Evolutionary conservation across 176 grass and related monocot genomes (phyloP).

Genomic region (Cenchrus fungigraminus): DNA sequence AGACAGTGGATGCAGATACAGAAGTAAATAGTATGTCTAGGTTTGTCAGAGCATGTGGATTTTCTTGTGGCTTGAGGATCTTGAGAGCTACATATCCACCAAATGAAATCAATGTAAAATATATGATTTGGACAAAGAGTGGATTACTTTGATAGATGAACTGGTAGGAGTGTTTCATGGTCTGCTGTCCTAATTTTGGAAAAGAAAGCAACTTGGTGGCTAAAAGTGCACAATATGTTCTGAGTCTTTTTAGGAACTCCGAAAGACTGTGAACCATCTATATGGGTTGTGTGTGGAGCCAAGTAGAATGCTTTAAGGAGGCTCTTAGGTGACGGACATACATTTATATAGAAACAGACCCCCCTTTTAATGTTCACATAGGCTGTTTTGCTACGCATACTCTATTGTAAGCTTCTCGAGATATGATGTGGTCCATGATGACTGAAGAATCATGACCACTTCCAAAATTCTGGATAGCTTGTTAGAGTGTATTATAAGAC

Average conservation of each 20-base stretch:
- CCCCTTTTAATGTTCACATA: not conserved
- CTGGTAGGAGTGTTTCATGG: conserved; percentile 39
- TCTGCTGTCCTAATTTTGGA: conserved; percentile 33
- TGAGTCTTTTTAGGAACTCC: conserved; percentile 29
- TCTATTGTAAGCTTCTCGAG: not conserved
- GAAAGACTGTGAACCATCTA: conserved; percentile 31
- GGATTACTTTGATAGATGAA: conserved; percentile 55
- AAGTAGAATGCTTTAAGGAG: conserved; percentile 7
- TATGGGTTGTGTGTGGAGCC: conserved; percentile 20
- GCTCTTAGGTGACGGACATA: not conserved
- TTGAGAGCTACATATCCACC: conserved; percentile 63
- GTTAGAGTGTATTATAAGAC: not conserved
- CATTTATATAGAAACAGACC: conserved; percentile 32
- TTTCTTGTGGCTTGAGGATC: conserved; percentile 46
- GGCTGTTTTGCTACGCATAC: not conserved
- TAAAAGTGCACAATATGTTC: conserved; percentile 33
- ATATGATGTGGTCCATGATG: conserved; percentile 12
- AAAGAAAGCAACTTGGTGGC: conserved; percentile 41
- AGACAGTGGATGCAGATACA: conserved; percentile 75
- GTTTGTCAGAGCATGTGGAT: conserved; percentile 18
- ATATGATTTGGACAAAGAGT: conserved; percentile 47
- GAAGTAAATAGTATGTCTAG: conserved; percentile 69
- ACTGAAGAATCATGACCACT: conserved; percentile 18
- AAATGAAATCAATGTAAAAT: conserved; percentile 63
- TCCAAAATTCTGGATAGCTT: conserved; percentile 36